Evolutionary conservation across 768 basidiomycete species (phyloP), one percentile per base, ranked within the genome.

Genomic region (Pulveroboletus frians): DNA sequence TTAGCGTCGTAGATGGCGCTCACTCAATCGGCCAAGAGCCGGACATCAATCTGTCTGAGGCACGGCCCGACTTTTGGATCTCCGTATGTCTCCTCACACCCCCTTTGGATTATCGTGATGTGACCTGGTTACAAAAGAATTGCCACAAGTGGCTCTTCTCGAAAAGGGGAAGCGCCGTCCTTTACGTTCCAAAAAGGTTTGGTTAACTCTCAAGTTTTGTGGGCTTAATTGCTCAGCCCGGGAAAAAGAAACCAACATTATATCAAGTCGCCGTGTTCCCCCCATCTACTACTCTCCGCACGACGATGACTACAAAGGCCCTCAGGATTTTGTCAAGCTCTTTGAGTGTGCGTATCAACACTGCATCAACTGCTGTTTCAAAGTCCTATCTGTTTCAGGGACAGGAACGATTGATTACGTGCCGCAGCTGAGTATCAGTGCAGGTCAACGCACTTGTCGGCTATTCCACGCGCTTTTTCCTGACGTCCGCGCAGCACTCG

Each of bases 81-180:
- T 84, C 87, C 30, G 87, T 88, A 52, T 20, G 78, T 71, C 4
- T 3, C 15, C 37, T 18, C 27, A 14, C 30, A 20, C 26, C 26
- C 32, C 13, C 3, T n/a, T 17, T 10, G 18, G 32, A 1, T 15
- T 6, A 15, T 41, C 21, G 17, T 42, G 23, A 37, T 21, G 30
- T 3, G 13, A 8, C 46, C 20, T 32, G 10, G 47, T 36, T 9
- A 29, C 5, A 2, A 13, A 46, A 88, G 80, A 91, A 91, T 57
- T 85, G 84, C 55, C 86, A 92, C 67, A 92, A 93, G 66, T 94
- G 92, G 90, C 69, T 92, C 2, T 83, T 75, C 56, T 74, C 79
- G 3, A 84, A 88, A 63, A 76, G 90, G 5, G 72, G 79, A 1
- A 81, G 76, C 39, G 81, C 87, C 0, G 71, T 85, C 15, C 69